Evolutionary conservation across 805 yeast genomes (phyloP).

Genomic region (Yamadazyma scolyti): DNA sequence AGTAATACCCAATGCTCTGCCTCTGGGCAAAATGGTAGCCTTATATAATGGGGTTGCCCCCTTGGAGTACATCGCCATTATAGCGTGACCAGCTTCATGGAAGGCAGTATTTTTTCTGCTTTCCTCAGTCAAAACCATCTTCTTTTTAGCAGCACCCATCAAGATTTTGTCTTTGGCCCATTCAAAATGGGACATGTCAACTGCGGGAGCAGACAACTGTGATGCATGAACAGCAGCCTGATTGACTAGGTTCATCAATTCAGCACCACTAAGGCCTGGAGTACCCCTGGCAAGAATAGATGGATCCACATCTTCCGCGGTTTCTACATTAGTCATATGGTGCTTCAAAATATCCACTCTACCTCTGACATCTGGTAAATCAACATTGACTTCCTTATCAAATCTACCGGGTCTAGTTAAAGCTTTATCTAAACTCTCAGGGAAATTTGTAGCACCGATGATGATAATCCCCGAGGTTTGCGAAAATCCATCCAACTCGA

Average conservation of each 20-base stretch:
- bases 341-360: constrained; percentile 88
- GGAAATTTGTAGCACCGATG: constrained; percentile 98
- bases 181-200: constrained; percentile 87
- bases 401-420: constrained; percentile 97
- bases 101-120: constrained; percentile 91
- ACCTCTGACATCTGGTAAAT: constrained; percentile 96
- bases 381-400: constrained; percentile 93
- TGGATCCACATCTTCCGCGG: constrained; percentile 82
- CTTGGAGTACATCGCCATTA: constrained; percentile 90
- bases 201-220: constrained; percentile 84
- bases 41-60: constrained; percentile 95
- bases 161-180: constrained; percentile 99
- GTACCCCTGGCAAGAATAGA: constrained; percentile 93
- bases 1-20: constrained; percentile 93
- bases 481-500: constrained; percentile 92
- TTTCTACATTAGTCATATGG: constrained; percentile 87
- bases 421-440: constrained; percentile 94
- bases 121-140: constrained; percentile 97
- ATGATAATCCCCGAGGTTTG: constrained; percentile 91
- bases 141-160: constrained; percentile 96
- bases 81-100: constrained; percentile 99
- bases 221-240: constrained; percentile 98
- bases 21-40: constrained; percentile 96
- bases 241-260: constrained; percentile 88
- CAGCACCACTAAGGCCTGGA: constrained; percentile 98